A percentile compares a stretch with the other conserved stretches of the same genome.
Evolutionary conservation across 2,329 filamentous ascomycete genomes (phyloP).

Genomic region (Diaporthe eres): DNA sequence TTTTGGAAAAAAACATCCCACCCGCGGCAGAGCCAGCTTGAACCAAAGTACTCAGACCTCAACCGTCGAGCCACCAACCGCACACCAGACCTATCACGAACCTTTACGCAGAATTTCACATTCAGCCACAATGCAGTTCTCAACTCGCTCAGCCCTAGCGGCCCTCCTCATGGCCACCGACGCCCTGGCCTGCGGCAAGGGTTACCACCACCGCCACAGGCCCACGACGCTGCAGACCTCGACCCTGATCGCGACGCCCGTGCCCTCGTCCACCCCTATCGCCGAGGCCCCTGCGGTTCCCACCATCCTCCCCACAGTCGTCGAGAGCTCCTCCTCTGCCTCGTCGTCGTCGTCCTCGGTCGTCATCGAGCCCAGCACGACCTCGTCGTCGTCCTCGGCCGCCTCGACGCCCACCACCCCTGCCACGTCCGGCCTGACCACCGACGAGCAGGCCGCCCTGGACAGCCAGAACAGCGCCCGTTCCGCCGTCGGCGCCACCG

Average conservation of each 20-base stretch:
- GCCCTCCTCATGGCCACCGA: constrained; percentile 38
- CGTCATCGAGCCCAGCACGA: constrained; percentile 20
- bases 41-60: constrained; percentile 9
- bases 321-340: constrained; percentile 12
- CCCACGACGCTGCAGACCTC: constrained; percentile 9
- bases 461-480: constrained; percentile 42
- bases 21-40: constrained; percentile 36
- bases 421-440: constrained; percentile 33
- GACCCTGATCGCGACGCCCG: constrained; percentile 4
- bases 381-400: constrained; percentile 23
- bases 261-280: not conserved
- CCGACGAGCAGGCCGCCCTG: constrained; percentile 40
- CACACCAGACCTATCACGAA: constrained; percentile 2
- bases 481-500: constrained; percentile 33
- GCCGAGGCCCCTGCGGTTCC: constrained; percentile 12
- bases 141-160: constrained; percentile 38
- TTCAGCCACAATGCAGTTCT: constrained; percentile 37
- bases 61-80: constrained; percentile 6
- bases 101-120: constrained; percentile 1
- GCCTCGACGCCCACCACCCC: constrained; percentile 25
- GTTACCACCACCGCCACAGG: not conserved
- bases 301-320: constrained; percentile 11
- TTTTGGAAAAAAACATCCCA: constrained; percentile 24
- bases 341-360: not conserved
- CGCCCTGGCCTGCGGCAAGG: constrained; percentile 22